A percentile compares a stretch with the other conserved stretches of the same genome.
Conservation (phyloP, 2,329 filamentous ascomycete species). For the Hirsutella thompsonii region DNA sequence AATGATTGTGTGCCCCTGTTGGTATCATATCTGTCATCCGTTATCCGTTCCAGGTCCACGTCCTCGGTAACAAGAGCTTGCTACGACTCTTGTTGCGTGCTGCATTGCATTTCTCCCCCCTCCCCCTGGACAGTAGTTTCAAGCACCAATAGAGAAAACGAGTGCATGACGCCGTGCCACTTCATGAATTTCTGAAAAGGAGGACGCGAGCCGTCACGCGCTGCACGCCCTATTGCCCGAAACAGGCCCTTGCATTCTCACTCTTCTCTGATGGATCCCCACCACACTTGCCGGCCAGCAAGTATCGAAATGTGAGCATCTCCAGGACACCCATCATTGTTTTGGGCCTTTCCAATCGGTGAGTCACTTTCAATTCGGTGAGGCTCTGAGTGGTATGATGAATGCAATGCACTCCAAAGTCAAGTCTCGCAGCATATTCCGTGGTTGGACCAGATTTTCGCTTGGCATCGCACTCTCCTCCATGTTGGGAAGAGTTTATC, state of each 20-base stretch:
- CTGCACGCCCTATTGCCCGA: neutral
- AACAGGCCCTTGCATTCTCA: neutral
- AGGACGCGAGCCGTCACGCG: neutral
- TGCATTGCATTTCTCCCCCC: neutral
- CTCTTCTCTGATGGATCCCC: neutral
- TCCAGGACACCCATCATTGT: neutral
- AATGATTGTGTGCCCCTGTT: neutral
- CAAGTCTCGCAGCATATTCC: neutral
- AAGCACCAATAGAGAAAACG: neutral
- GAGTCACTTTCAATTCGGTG: neutral
- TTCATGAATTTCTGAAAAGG: constrained; percentile 6
- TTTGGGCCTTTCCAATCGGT: neutral
- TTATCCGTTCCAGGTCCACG: neutral
- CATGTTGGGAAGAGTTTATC: neutral
- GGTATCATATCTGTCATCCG: neutral
- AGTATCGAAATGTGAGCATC: neutral
- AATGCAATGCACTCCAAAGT: neutral
- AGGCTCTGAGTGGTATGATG: neutral
- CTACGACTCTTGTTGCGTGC: neutral
- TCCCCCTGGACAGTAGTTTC: neutral
- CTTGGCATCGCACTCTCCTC: neutral
- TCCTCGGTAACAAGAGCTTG: neutral
- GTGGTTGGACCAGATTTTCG: neutral
- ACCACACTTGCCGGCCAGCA: neutral
- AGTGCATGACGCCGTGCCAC: constrained; percentile 1